Conservation (phyloP, 805 yeast genomes). For the Tetrapisispora namnaoensis region DNA sequence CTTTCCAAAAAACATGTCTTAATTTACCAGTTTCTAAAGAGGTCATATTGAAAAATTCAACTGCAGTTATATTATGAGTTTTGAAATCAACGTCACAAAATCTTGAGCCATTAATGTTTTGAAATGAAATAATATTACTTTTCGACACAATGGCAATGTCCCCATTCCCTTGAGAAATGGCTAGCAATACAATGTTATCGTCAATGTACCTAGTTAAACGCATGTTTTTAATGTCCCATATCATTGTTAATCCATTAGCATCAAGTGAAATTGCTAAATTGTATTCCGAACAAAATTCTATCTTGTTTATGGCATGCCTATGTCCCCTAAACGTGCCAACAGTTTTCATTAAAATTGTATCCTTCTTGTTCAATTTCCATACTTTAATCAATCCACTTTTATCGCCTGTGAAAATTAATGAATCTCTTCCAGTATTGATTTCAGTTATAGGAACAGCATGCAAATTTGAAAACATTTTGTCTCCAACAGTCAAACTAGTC, state of each 20-base stretch:
- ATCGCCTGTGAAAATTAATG: slow-evolving; percentile 32
- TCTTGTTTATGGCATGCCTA: slow-evolving; percentile 33
- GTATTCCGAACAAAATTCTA: slow-evolving; percentile 43
- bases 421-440: slow-evolving; percentile 18
- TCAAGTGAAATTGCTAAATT: slow-evolving; percentile 49
- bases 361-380: slow-evolving; percentile 33
- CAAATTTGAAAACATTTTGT: background rate
- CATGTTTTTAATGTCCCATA: slow-evolving; percentile 57
- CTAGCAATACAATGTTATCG: slow-evolving; percentile 24
- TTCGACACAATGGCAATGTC: slow-evolving; percentile 33
- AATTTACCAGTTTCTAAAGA: slow-evolving; percentile 11
- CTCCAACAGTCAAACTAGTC: background rate
- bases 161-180: slow-evolving; percentile 49
- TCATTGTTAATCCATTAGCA: slow-evolving; percentile 39
- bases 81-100: slow-evolving; percentile 22
- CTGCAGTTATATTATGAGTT: slow-evolving; percentile 17
- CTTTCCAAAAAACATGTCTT: slow-evolving; percentile 33
- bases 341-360: slow-evolving; percentile 17
- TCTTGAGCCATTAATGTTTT: slow-evolving; percentile 45
- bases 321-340: slow-evolving; percentile 48
- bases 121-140: slow-evolving; percentile 21
- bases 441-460: slow-evolving; percentile 14
- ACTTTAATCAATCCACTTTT: slow-evolving; percentile 51
- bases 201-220: slow-evolving; percentile 37
- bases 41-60: slow-evolving; percentile 20